Conservation (phyloP, 768 basidiomycete genomes). For the Lanmaoa pseudosensibilis region DNA sequence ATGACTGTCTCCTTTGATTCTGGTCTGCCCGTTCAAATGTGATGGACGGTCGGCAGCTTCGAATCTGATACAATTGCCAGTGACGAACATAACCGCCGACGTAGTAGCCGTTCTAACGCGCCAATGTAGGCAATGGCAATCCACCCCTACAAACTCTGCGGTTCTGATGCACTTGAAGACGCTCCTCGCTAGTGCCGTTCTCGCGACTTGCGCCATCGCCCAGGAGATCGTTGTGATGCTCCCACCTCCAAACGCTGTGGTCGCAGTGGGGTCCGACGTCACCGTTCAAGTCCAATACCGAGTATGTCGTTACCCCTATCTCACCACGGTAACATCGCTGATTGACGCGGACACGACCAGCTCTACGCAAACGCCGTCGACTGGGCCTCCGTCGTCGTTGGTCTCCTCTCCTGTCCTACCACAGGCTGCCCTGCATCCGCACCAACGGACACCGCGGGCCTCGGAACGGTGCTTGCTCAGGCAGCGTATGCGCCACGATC, state of each 20-base stretch:
- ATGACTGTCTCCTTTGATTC: no score
- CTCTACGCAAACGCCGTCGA: conserved; percentile 18
- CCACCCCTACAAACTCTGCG: no score
- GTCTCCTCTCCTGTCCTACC: conserved; percentile 35
- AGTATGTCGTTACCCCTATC: conserved; percentile 22
- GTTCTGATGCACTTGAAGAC: neutral
- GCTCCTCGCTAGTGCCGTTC: neutral
- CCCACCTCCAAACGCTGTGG: conserved; percentile 23
- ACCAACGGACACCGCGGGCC: conserved; percentile 16
- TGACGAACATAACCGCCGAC: no score
- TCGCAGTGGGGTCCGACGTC: conserved; percentile 38
- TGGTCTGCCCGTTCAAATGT: no score
- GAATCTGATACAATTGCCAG: no score
- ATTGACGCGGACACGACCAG: neutral
- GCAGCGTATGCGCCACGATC: conserved; percentile 29
- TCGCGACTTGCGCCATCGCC: neutral
- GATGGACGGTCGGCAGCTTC: no score
- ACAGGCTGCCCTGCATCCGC: conserved; percentile 8
- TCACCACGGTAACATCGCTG: neutral
- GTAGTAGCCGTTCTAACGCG: no score
- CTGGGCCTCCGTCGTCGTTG: conserved; percentile 42
- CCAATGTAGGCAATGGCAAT: no score
- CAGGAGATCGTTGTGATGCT: neutral
- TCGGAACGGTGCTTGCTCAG: conserved; percentile 42
- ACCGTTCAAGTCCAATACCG: conserved; percentile 45